Evolutionary conservation across 139 green algal species (phyloP), one percentile per base, ranked within the genome.

Genomic region (Chlorella sorokiniana): DNA sequence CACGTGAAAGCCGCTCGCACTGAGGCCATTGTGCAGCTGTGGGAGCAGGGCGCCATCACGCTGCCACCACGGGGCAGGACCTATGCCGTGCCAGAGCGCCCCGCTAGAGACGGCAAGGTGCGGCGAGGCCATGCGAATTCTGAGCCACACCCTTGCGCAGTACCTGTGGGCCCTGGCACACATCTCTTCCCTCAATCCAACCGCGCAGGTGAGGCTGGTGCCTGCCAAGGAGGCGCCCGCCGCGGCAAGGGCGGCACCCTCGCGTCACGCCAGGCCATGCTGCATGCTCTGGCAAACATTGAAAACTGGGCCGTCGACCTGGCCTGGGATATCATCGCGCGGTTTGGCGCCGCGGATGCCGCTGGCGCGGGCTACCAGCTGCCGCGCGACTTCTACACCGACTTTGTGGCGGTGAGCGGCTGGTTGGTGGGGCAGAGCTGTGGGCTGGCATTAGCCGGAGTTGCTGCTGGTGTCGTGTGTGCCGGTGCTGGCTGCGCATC

Each of bases 231-330:
- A 92, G 40, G 72, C 89, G 23, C 82, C 77, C 23, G 82, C 25
- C 82, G 92, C 14, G 90, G 91, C 48, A 94, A 92, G n/a, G 93
- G 90, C 25, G 91, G 92, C 48, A 91, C 76, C 22, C 82, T 94
- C 29, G 83, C 81, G 41, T 91, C 81, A 27, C 76, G 90, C 18
- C 88, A 92, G 78, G 82, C 83, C 1, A 64, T 93, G 33, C 45
- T 89, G 69, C 90, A 93, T 80, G 73, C 69, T 14, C 56, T 93
- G 31, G 79, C 67, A 44, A 93, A 97, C 85, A 96, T 95, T 33
- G 94, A 96, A 83, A 91, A 83, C 74, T 93, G 90, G 88, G 95
- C 94, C 5, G 84, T 98, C 1, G 94, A 98, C 79, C 86, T 98
- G n/a, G 83, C 86, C 1, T 97, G 94, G 94, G 95, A 98, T 72